A percentile compares a stretch with the other conserved stretches of the same genome.
These are phyloP conservation scores for Penicillium paxilli DNA, from an alignment of 495 filamentous ascomycete species.

Conservation along the genomic window DNA sequence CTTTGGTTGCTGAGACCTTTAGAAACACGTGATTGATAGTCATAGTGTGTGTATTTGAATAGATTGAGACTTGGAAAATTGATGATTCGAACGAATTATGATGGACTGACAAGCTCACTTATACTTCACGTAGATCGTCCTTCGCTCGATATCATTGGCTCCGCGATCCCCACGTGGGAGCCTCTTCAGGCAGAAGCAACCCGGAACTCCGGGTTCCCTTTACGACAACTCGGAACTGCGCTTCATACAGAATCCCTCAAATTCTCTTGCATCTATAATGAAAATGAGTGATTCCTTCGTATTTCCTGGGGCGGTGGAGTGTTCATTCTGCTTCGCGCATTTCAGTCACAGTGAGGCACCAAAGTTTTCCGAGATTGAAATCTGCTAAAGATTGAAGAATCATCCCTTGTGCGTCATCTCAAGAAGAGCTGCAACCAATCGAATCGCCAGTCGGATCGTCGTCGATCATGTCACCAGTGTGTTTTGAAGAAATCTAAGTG, in stretches of 20 bases:
- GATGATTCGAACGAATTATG: no score
- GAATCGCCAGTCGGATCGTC: neutral
- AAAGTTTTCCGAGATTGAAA: constrained; percentile 3
- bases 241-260: neutral
- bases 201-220: neutral
- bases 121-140: neutral
- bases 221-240: no score
- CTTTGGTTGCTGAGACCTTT: neutral
- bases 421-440: constrained; percentile 14
- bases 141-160: neutral
- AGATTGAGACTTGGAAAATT: no score
- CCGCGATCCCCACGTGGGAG: no score
- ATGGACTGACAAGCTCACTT: neutral
- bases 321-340: no score
- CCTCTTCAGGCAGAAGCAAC: neutral
- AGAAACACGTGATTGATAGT: neutral
- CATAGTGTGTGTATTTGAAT: neutral
- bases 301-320: no score
- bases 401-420: constrained; percentile 17
- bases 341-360: neutral
- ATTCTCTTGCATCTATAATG: neutral
- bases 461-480: constrained; percentile 15
- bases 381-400: constrained; percentile 8
- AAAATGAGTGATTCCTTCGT: no score
- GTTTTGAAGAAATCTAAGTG: constrained; percentile 8